Evolutionary conservation across 129 eudicot species (phyloP).

Genomic region (Chrysanthemum makinoi): DNA sequence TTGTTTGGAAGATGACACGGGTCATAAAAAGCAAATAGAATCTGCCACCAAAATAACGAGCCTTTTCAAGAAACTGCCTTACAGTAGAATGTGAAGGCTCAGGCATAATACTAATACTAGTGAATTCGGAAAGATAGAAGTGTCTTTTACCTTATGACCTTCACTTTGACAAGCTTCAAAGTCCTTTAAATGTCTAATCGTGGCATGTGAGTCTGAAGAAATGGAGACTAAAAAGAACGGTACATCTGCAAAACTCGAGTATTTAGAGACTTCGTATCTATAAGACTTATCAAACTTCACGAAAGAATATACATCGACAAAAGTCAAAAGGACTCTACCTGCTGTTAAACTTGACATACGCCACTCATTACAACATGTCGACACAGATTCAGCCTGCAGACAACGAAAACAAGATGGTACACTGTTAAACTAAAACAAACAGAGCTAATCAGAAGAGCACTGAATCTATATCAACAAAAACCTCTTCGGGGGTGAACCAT

Average conservation of each 20-base stretch:
- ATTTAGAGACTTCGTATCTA: conserved; percentile 11
- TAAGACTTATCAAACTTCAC: neutral
- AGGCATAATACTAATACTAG: neutral
- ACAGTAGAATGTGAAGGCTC: neutral
- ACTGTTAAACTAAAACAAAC: neutral
- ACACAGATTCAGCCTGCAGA: conserved; percentile 64
- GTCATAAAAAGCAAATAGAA: conserved; percentile 79
- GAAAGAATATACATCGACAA: conserved; percentile 4
- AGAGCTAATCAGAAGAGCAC: neutral
- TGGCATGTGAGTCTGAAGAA: conserved; percentile 55
- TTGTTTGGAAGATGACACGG: conserved; percentile 79
- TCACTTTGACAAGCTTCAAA: conserved; percentile 63
- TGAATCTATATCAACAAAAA: conserved; percentile 21
- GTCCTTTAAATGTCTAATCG: conserved; percentile 65
- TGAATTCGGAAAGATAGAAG: neutral
- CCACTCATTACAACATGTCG: conserved; percentile 80
- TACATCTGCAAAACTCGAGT: conserved; percentile 50
- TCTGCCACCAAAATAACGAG: conserved; percentile 42
- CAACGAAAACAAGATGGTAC: neutral
- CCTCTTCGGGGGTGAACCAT: conserved; percentile 78
- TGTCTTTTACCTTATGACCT: conserved; percentile 49
- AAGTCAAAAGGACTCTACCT: conserved; percentile 38
- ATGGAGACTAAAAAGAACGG: conserved; percentile 79
- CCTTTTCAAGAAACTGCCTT: neutral
- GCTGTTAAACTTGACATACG: conserved; percentile 69